phyloP scores from a whole-genome alignment of 495 filamentous ascomycete species.

The Talaromyces adpressus region DNA sequence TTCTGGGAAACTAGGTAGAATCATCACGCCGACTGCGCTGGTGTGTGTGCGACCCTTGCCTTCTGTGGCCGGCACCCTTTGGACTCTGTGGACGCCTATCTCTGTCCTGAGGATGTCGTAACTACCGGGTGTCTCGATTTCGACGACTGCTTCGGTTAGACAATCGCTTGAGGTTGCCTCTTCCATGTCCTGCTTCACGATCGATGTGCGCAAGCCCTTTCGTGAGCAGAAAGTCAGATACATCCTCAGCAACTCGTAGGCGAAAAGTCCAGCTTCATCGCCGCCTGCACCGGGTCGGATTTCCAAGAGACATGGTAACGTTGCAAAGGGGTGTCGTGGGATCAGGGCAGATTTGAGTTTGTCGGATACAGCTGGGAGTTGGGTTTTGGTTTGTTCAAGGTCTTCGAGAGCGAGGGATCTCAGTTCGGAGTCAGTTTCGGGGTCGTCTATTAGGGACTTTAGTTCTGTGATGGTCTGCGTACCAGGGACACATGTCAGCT shows the following conservation, averaged over 20 bases:
- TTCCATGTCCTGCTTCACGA: slow-evolving; percentile 51
- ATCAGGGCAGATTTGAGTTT: slow-evolving; percentile 69
- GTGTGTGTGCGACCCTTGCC: slow-evolving; percentile 87
- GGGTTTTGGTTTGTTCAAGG: slow-evolving; percentile 52
- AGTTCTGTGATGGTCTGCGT: slow-evolving; percentile 50
- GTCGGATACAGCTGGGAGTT: slow-evolving; percentile 51
- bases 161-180: slow-evolving; percentile 51
- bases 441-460: slow-evolving; percentile 49
- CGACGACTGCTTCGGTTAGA: slow-evolving; percentile 78
- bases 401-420: slow-evolving; percentile 71
- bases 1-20: slow-evolving; percentile 77
- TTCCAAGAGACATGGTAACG: slow-evolving; percentile 85
- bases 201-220: slow-evolving; percentile 49
- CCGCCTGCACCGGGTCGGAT: slow-evolving; percentile 92
- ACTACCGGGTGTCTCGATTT: slow-evolving; percentile 68
- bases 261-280: slow-evolving; percentile 83
- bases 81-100: slow-evolving; percentile 90
- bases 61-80: slow-evolving; percentile 87
- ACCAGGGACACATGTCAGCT: slow-evolving; percentile 9
- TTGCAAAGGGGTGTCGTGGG: slow-evolving; percentile 86
- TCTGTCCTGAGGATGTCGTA: slow-evolving; percentile 78
- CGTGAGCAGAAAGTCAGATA: slow-evolving; percentile 71
- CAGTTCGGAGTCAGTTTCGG: slow-evolving; percentile 54
- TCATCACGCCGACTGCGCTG: slow-evolving; percentile 83
- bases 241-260: slow-evolving; percentile 81